These are phyloP conservation scores for Candolleomyces efflorescens DNA, from an alignment of 768 basidiomycete species.

Conservation along the genomic window DNA sequence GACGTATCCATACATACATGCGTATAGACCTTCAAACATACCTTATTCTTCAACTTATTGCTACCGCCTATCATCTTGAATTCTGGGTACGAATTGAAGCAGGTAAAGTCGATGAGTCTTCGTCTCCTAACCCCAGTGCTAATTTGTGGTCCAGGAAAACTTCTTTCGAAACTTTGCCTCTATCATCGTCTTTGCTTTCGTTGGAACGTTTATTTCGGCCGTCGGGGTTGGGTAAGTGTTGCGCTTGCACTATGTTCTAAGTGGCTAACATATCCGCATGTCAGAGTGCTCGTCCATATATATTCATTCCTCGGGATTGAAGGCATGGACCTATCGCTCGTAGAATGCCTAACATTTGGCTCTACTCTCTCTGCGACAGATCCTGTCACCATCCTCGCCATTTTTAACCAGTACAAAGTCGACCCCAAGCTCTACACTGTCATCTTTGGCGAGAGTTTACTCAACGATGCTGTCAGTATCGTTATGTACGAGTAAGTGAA, in stretches of 20 bases:
- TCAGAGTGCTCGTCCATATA: slow-evolving; percentile 88
- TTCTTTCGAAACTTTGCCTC: slow-evolving; percentile 99
- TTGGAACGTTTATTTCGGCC: slow-evolving; percentile 95
- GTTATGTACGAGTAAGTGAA: slow-evolving; percentile 97
- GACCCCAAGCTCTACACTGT: slow-evolving; percentile 96
- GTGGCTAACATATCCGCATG: slow-evolving; percentile 24
- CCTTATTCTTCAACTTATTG: slow-evolving; percentile 96
- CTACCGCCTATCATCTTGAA: slow-evolving; percentile 97
- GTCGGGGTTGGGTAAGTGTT: slow-evolving; percentile 89
- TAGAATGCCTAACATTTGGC: slow-evolving; percentile 96
- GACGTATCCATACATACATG: slow-evolving; percentile 1
- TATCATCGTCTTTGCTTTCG: slow-evolving; percentile 89
- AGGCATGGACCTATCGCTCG: slow-evolving; percentile 74
- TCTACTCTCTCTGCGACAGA: slow-evolving; percentile 97
- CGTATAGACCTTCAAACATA: slow-evolving; percentile 88
- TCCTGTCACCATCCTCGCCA: slow-evolving; percentile 95
- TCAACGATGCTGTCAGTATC: slow-evolving; percentile 99
- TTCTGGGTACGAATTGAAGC: slow-evolving; percentile 96
- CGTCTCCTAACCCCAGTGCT: neutral
- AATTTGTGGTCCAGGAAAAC: slow-evolving; percentile 63
- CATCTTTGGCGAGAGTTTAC: slow-evolving; percentile 94
- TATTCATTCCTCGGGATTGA: slow-evolving; percentile 93
- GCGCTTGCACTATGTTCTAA: neutral
- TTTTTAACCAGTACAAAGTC: slow-evolving; percentile 98
- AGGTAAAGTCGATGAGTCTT: slow-evolving; percentile 45